Percentiles rank a stretch among this genome's conserved stretches.
Conservation (phyloP, 179 eudicot genomes). For the Silene coronaria region DNA sequence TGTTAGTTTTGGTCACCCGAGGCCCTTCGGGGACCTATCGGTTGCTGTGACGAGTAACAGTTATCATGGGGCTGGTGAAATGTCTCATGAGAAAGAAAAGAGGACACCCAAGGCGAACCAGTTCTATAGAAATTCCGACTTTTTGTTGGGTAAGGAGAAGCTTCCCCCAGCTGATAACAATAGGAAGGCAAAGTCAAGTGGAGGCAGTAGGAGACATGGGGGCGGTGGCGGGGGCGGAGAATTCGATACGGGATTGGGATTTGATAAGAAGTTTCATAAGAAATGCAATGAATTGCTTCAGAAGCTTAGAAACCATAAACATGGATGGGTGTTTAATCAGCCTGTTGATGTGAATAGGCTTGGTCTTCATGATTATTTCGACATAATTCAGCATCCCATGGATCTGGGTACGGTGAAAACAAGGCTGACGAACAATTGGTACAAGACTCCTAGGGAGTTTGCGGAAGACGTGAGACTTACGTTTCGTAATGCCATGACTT, state of each 20-base stretch:
- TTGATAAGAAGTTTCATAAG: conserved; percentile 35
- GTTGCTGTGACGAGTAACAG: conserved; percentile 41
- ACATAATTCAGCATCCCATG: conserved; percentile 42
- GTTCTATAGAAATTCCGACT: conserved; percentile 53
- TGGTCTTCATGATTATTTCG: conserved; percentile 44
- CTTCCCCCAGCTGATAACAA: conserved; percentile 23
- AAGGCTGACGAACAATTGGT: conserved; percentile 37
- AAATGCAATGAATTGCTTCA: conserved; percentile 34
- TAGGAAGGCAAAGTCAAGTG: conserved; percentile 52
- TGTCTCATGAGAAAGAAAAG: conserved; percentile 59
- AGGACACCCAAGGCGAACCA: conserved; percentile 67
- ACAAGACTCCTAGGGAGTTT: conserved; percentile 42
- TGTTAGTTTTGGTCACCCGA: conserved; percentile 29
- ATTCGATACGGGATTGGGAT: conserved; percentile 28
- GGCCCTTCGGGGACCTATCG: conserved; percentile 45
- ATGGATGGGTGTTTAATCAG: conserved; percentile 41
- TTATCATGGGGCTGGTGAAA: conserved; percentile 36
- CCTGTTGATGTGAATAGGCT: conserved; percentile 46
- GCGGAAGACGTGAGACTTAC: conserved; percentile 53
- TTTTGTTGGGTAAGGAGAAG: conserved; percentile 59
- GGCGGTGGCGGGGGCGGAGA: conserved; percentile 31
- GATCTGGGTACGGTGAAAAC: conserved; percentile 46
- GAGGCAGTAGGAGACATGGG: conserved; percentile 43
- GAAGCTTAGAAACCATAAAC: conserved; percentile 41
- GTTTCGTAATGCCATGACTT: conserved; percentile 43